Evolutionary conservation across 139 green algal species (phyloP).

Genomic region (Chlorella sp.): DNA sequence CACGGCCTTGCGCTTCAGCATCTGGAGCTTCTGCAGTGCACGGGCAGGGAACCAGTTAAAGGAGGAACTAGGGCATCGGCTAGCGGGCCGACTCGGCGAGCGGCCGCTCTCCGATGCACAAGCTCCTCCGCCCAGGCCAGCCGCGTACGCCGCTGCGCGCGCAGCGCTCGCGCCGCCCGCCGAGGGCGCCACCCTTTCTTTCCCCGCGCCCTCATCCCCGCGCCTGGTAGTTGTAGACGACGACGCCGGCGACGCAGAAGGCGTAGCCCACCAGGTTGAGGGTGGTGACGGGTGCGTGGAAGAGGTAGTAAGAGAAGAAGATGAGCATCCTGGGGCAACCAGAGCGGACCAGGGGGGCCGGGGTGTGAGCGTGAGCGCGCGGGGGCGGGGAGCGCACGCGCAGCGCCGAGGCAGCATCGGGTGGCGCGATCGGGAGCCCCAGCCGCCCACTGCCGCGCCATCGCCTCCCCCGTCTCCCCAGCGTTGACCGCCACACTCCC

Average conservation of each 20-base stretch:
- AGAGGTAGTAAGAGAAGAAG: slow-evolving; percentile 87
- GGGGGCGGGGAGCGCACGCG: no score
- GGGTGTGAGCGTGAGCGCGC: no score
- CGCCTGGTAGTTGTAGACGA: slow-evolving; percentile 47
- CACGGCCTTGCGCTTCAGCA: slow-evolving; percentile 25
- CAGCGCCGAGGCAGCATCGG: no score
- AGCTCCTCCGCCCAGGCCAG: neutral
- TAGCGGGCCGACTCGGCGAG: neutral
- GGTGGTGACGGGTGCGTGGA: slow-evolving; percentile 82
- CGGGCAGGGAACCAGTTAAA: neutral
- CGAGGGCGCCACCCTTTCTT: neutral
- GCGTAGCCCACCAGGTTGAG: slow-evolving; percentile 87
- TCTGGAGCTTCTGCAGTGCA: neutral
- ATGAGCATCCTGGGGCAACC: slow-evolving; percentile 67
- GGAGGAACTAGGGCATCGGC: neutral
- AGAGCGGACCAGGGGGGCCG: no score
- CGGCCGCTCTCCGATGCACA: neutral
- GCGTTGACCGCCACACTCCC: no score
- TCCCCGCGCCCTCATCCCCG: neutral
- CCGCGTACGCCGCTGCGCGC: neutral
- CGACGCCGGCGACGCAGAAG: slow-evolving; percentile 58
- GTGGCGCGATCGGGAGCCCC: no score
- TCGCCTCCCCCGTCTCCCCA: no score
- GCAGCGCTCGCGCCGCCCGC: neutral
- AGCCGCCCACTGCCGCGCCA: no score